Base-by-base conservation (phyloP, 2,329 filamentous ascomycete species). In the Monosporascus sp. region DNA sequence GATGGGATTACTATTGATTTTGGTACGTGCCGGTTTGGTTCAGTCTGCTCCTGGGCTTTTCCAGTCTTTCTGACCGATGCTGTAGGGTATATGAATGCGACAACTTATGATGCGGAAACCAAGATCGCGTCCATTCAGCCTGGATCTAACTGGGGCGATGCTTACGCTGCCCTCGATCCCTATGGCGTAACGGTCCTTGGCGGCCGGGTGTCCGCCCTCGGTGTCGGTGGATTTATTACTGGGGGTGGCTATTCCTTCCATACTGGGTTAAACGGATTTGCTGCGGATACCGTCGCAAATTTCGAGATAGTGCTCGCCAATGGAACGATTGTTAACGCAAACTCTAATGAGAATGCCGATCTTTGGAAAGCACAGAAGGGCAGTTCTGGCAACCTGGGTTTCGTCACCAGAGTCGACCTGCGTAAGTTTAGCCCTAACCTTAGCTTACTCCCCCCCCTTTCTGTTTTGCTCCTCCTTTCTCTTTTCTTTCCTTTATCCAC, bases 241-340 rank as follows among this genome's bases (percentile, higher is more conserved):
- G 65, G 65, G 5, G 63, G 65, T 14, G 65, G 65, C 20, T 63
- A 62, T 46, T 62, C 60, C n/a, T 67, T 62, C 55, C 63, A 65
- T 53, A 52, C 59, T 2, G 53, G 55, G 16, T 44, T 46, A 3
- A 48, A 68, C 31, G 76, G 76, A 2, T 72, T 73, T 37, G 70
- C 65, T 22, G 73, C 70, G 54, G 74, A 76, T 54, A 72, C 67
- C 35, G 65, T 76, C 9, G 54, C 65, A 7, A 67, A 67, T 46
- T 74, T 63, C 50, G 67, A 76, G 55, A 66, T 78, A 22, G 74
- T 79, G 4, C 68, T 76, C 2, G 70, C 71, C 1, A 62, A 70
- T 52, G 74, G 75, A 3, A 44, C 53, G 5, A 66, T 78, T 47
- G 61, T 76, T 24, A 67, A 69, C 7, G 74, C 69, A 11, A 73